phyloP scores from a whole-genome alignment of 1,284 basidiomycete species.

The Schizophyllum commune region DNA sequence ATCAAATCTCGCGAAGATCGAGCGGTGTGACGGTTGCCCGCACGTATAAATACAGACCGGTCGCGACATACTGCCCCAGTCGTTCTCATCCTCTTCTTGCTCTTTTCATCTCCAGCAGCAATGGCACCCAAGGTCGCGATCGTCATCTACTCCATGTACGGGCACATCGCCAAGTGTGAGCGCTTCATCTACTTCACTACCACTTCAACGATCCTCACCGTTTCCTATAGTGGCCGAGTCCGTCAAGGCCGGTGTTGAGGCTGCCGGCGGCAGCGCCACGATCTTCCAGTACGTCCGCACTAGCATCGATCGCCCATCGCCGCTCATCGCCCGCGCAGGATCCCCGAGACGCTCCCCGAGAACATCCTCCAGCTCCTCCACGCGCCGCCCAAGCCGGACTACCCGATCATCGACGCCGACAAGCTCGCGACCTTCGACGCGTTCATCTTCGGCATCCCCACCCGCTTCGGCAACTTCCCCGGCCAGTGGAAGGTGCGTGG shows the following conservation, averaged over 20 bases:
- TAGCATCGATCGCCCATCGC: constrained; percentile 2
- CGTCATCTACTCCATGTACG: constrained; percentile 77
- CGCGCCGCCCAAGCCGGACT: constrained; percentile 63
- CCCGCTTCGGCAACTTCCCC: constrained; percentile 66
- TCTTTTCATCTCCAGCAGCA: not conserved
- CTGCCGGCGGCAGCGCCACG: constrained; percentile 61
- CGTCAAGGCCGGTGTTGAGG: constrained; percentile 64
- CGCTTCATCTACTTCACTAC: constrained; percentile 10
- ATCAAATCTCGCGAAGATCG: not conserved
- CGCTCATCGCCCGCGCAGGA: constrained; percentile 28
- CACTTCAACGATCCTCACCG: not conserved
- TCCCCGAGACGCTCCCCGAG: constrained; percentile 78
- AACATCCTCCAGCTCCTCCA: constrained; percentile 72
- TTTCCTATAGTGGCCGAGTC: constrained; percentile 60
- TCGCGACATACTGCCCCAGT: not conserved
- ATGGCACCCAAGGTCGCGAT: constrained; percentile 64
- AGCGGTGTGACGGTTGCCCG: not conserved
- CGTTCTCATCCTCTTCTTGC: not conserved
- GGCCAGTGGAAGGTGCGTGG: constrained; percentile 54
- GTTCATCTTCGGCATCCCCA: constrained; percentile 70
- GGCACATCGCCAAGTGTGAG: constrained; percentile 68
- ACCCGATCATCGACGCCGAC: constrained; percentile 63
- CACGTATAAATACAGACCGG: not conserved
- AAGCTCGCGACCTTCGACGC: constrained; percentile 62
- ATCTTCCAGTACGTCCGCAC: constrained; percentile 59